These are phyloP conservation scores for Huntiella moniliformis DNA, from an alignment of 2,329 filamentous ascomycete genomes.

Conservation along the genomic window DNA sequence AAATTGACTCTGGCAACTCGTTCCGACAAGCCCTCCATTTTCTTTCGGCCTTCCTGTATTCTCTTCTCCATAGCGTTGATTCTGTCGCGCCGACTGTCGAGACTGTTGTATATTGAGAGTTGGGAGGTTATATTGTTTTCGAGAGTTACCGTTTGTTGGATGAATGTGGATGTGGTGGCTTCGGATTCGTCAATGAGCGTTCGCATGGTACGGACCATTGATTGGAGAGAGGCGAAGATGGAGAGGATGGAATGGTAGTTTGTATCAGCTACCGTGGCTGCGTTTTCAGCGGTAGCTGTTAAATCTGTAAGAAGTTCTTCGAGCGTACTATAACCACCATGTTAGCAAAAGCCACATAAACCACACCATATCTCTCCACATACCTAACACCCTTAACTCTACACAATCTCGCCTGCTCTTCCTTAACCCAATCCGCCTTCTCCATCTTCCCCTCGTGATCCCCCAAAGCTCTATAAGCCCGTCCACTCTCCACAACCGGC, in stretches of 20 bases:
- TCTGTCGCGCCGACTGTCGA: slow-evolving; percentile 44
- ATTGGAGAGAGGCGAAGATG: slow-evolving; percentile 44
- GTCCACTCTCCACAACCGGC: too few species aligned
- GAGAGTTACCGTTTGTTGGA: slow-evolving; percentile 38
- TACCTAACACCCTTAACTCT: slow-evolving; percentile 7
- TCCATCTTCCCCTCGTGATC: background rate
- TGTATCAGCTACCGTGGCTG: slow-evolving; percentile 49
- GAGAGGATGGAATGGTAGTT: slow-evolving; percentile 58
- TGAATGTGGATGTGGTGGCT: slow-evolving; percentile 39
- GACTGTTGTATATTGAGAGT: slow-evolving; percentile 35
- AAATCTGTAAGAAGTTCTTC: slow-evolving; percentile 19
- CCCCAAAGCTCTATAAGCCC: background rate
- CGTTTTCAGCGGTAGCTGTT: slow-evolving; percentile 38
- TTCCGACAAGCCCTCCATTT: slow-evolving; percentile 38
- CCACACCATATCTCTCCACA: background rate
- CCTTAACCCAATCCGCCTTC: background rate
- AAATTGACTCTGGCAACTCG: slow-evolving; percentile 45
- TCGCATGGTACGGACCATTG: slow-evolving; percentile 44
- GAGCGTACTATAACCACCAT: slow-evolving; percentile 4
- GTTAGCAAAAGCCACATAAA: too few species aligned
- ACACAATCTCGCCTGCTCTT: slow-evolving; percentile 9
- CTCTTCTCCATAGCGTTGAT: slow-evolving; percentile 44
- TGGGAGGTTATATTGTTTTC: slow-evolving; percentile 40
- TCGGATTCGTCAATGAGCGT: slow-evolving; percentile 45
- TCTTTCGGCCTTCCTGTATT: slow-evolving; percentile 39